Base-by-base conservation (phyloP, 352 stramenopile species). In the Phytophthora sp. region DNA sequence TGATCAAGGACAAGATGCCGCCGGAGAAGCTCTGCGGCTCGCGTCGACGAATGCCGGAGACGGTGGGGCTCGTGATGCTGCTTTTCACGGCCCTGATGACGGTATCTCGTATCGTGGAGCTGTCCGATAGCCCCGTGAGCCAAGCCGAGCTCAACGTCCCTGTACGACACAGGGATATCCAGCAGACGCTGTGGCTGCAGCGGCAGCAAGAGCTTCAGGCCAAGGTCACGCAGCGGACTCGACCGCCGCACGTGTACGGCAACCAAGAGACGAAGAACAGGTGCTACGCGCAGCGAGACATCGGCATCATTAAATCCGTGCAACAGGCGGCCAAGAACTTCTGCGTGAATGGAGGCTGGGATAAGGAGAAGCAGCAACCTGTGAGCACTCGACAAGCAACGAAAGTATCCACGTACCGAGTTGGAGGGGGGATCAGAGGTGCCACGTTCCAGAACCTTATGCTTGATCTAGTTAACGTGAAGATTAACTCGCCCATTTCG, bases 391-490 rank as follows among this genome's bases (percentile, higher is more conserved):
- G 48, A 1, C 43, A 72, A 10, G 71, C 66, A 5, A 80, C 77
- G 0, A 68, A 74, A 38, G 54, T 83, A 8, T 75, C 71, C 0
- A 66, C 69, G 17, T 82, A 68, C 37, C 31, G 60, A 11, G 70
- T 59, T 10, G 24, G 21, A 21, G 77, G 67, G 15, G 68, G 62
- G 0, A 62, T 88, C 26, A 41, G 34, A 1, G 68, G 57, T n/a
- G 62, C 73, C 4, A 62, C 73, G 12, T 79, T 88, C 43, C 43
- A 71, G 23, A 77, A 87, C 26, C 46, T 92, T 4, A 72, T 67
- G 50, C 38, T 91, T 15, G 77, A 92, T 50, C 51, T 92, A 9
- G 24, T 51, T 0, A 37, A 26, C n/a, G 72, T 72, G 0, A 30
- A 69, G 32, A 76, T 79, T 26, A 43, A 52, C 55, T 75, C 46